Evolutionary conservation across 495 filamentous ascomycete species (phyloP).

Genomic region (Pseudomonodictys pantanalensis): DNA sequence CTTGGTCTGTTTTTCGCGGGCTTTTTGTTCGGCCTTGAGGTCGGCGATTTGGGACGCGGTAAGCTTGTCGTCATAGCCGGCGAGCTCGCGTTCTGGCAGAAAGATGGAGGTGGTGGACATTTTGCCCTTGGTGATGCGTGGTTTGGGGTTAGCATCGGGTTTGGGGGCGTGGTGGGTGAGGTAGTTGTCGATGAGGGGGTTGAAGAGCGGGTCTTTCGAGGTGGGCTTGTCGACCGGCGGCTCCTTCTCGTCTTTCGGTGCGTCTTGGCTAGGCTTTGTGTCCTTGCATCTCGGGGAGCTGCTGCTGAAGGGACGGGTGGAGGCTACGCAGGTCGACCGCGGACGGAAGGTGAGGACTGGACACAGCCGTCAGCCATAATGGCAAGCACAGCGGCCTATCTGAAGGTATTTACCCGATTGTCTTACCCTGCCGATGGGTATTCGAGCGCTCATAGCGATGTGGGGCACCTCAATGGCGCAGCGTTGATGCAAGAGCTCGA

Average conservation of each 20-base stretch:
- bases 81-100: not conserved
- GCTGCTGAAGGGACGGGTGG: not conserved
- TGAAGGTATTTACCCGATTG: slow-evolving; percentile 18
- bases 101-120: not conserved
- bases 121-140: not conserved
- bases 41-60: not conserved
- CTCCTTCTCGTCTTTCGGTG: not conserved
- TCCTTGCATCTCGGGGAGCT: not conserved
- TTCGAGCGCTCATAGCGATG: slow-evolving; percentile 30
- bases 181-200: slow-evolving; percentile 40
- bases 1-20: not conserved
- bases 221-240: not conserved
- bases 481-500: slow-evolving; percentile 8
- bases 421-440: slow-evolving; percentile 21
- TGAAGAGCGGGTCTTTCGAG: slow-evolving; percentile 11
- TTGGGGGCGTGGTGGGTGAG: slow-evolving; percentile 21
- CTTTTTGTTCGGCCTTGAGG: not conserved
- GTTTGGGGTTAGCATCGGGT: not conserved
- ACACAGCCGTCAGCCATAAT: not conserved
- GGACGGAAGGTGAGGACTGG: slow-evolving; percentile 7
- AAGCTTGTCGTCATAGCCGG: not conserved
- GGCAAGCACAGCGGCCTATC: not conserved
- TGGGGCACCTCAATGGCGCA: slow-evolving; percentile 12
- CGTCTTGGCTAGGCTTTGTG: not conserved
- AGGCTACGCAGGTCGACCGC: not conserved